A percentile compares a stretch with the other conserved stretches of the same genome.
These are phyloP conservation scores for Solanum ossicruentum DNA, from an alignment of 257 asterid genomes.

Conservation along the genomic window DNA sequence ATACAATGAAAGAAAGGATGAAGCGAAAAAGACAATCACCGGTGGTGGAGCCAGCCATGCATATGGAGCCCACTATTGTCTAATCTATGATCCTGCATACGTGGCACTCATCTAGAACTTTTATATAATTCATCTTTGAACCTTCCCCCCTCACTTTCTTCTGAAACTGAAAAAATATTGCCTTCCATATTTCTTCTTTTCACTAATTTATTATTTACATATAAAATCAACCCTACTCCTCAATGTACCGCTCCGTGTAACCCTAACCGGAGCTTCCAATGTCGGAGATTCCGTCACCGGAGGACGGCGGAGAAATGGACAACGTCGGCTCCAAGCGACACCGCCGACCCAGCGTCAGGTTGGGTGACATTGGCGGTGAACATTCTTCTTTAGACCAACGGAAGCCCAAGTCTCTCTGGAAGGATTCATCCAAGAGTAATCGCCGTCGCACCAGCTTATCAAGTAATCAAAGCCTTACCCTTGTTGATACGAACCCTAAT, in stretches of 20 bases:
- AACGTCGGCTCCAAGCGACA: constrained; percentile 1
- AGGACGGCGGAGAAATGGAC: background rate
- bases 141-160: background rate
- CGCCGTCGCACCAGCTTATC: background rate
- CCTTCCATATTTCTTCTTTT: background rate
- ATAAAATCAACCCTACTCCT: background rate
- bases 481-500: background rate
- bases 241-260: background rate
- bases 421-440: background rate
- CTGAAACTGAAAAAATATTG: too few species aligned
- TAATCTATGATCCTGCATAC: background rate
- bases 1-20: background rate
- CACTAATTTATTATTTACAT: background rate
- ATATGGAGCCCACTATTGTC: background rate
- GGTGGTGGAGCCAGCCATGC: background rate
- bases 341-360: constrained; percentile 12
- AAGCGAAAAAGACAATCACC: background rate
- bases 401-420: background rate
- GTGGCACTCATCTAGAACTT: background rate
- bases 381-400: background rate
- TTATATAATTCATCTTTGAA: background rate
- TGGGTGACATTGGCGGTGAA: constrained; percentile 6
- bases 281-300: background rate
- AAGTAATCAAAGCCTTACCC: background rate
- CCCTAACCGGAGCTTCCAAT: background rate